Evolutionary conservation across 2,329 filamentous ascomycete genomes (phyloP).

Genomic region (Aspergillus novoparasiticus): DNA sequence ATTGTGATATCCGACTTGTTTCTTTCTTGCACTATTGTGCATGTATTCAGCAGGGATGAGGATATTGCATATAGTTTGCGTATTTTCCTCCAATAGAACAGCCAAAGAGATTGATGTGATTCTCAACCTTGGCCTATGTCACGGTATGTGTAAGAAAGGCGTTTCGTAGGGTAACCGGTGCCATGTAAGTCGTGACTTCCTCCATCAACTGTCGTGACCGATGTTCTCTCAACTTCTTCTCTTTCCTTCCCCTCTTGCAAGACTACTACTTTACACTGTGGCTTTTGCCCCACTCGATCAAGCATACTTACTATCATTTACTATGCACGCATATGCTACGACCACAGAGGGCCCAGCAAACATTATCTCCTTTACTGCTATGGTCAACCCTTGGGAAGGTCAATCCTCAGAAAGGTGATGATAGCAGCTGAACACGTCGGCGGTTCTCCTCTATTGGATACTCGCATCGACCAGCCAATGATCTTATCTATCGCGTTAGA

Average conservation of each 20-base stretch:
- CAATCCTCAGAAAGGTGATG: neutral
- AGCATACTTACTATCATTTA: neutral
- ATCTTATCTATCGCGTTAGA: neutral
- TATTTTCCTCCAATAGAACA: slow-evolving; percentile 14
- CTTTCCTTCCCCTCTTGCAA: neutral
- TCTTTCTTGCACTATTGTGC: slow-evolving; percentile 30
- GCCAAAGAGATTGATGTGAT: neutral
- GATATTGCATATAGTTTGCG: slow-evolving; percentile 32
- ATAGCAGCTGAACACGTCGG: neutral
- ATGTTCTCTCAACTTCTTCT: neutral
- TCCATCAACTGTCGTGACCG: neutral
- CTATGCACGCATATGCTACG: neutral
- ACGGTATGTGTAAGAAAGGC: neutral
- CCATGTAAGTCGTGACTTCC: slow-evolving; percentile 1
- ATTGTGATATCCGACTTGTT: slow-evolving; percentile 43
- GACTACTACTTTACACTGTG: neutral
- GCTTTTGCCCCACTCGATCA: neutral
- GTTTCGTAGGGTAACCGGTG: neutral
- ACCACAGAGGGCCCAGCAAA: neutral
- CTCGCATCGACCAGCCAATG: neutral
- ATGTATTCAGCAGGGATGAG: slow-evolving; percentile 35
- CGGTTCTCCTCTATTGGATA: neutral
- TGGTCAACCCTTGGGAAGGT: neutral
- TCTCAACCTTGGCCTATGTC: neutral
- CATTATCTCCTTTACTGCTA: neutral